These are phyloP conservation scores for Pseudofabraea citricarpa DNA, from an alignment of 2,329 filamentous ascomycete species.

Conservation along the genomic window DNA sequence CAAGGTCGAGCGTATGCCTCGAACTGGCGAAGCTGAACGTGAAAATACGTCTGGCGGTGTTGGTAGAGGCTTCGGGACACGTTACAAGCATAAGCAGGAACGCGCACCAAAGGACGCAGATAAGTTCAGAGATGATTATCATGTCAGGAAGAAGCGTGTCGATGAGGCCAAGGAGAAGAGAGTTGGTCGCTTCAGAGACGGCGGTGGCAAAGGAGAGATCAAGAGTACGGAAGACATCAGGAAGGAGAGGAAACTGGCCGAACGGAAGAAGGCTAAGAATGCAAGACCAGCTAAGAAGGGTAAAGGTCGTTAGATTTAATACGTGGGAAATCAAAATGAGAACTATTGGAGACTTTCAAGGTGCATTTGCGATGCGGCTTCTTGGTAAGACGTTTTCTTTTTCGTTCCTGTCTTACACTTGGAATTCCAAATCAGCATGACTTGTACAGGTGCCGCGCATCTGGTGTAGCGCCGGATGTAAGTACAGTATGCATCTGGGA, in stretches of 20 bases:
- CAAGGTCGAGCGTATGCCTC: conserved; percentile 71
- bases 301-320: conserved; percentile 6
- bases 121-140: conserved; percentile 85
- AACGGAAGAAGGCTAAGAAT: conserved; percentile 81
- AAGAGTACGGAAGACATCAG: conserved; percentile 79
- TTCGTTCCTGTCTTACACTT: no score
- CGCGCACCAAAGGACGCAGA: conserved; percentile 91
- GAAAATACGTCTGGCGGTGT: conserved; percentile 28
- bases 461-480: no score
- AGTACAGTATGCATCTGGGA: no score
- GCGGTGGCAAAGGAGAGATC: conserved; percentile 71
- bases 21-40: conserved; percentile 76
- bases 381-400: no score
- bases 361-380: no score
- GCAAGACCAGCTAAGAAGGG: conserved; percentile 68
- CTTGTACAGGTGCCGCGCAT: no score
- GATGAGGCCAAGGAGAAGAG: conserved; percentile 83
- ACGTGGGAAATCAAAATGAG: no score
- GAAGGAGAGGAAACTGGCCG: conserved; percentile 72
- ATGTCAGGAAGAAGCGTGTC: conserved; percentile 84
- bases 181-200: conserved; percentile 68
- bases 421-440: no score
- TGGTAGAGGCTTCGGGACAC: conserved; percentile 39
- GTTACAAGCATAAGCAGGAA: conserved; percentile 83
- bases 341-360: no score